Evolutionary conservation across 768 basidiomycete species (phyloP).

Genomic region (Mycena floridula): DNA sequence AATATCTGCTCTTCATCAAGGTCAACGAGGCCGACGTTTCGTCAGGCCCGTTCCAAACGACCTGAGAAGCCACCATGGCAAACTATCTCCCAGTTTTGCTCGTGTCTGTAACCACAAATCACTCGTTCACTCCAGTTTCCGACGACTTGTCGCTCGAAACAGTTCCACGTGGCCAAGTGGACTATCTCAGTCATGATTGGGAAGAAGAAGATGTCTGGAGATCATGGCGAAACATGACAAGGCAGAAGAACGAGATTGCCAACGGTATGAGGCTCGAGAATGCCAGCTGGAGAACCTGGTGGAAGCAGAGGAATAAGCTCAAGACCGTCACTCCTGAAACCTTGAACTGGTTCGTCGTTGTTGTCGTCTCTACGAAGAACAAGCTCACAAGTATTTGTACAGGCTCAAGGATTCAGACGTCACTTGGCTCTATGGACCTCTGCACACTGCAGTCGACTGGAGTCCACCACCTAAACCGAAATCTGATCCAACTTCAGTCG

Average conservation of each 20-base stretch:
- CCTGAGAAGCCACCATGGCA: constrained; percentile 48
- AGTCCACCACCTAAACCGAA: constrained; percentile 57
- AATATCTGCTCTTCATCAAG: too few species aligned
- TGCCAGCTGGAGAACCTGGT: constrained; percentile 98
- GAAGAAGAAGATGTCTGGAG: constrained; percentile 97
- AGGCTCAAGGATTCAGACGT: constrained; percentile 99
- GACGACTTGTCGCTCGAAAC: constrained; percentile 82
- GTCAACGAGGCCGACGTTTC: too few species aligned
- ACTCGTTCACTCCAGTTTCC: constrained; percentile 27
- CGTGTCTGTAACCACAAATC: constrained; percentile 52
- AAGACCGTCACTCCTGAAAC: constrained; percentile 96
- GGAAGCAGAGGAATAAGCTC: constrained; percentile 96
- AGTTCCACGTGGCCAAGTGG: constrained; percentile 87
- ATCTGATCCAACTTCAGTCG: constrained; percentile 29
- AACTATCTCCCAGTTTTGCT: constrained; percentile 68
- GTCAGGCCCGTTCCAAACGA: too few species aligned
- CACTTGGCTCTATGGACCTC: constrained; percentile 96
- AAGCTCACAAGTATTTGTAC: constrained; percentile 10
- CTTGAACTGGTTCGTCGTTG: constrained; percentile 83
- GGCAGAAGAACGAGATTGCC: constrained; percentile 96
- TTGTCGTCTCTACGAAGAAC: constrained; percentile 2
- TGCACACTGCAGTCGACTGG: constrained; percentile 91
- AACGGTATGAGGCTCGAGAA: constrained; percentile 96
- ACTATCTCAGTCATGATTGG: constrained; percentile 98
- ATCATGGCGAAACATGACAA: constrained; percentile 97